These are phyloP conservation scores for Arachis monticola DNA, from an alignment of 331 rosid species.

Conservation along the genomic window DNA sequence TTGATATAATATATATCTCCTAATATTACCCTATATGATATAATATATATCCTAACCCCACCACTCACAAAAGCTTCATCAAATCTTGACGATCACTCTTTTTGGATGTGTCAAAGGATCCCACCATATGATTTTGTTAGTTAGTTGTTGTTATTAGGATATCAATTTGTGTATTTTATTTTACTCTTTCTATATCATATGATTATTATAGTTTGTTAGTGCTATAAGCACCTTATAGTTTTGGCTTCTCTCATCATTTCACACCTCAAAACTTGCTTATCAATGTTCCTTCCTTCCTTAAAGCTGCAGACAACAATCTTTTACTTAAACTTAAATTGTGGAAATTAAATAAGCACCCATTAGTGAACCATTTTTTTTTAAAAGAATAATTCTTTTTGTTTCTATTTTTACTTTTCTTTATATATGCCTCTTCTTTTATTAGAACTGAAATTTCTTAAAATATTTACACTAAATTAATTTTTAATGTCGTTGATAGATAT, in stretches of 20 bases:
- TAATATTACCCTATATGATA: too few species aligned
- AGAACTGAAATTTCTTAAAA: too few species aligned
- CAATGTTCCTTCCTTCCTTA: slow-evolving; percentile 31
- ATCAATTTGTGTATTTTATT: slow-evolving; percentile 29
- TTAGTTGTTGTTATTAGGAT: slow-evolving; percentile 40
- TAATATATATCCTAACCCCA: slow-evolving; percentile 5
- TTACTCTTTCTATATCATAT: slow-evolving; percentile 20
- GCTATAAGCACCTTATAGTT: slow-evolving; percentile 25
- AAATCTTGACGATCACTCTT: slow-evolving; percentile 26
- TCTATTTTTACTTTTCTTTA: too few species aligned
- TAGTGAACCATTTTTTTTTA: not conserved
- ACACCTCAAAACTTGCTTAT: slow-evolving; percentile 32
- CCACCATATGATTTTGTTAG: slow-evolving; percentile 41
- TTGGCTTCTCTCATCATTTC: slow-evolving; percentile 23
- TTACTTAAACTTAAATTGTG: slow-evolving; percentile 26
- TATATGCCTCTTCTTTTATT: too few species aligned
- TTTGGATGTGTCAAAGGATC: slow-evolving; percentile 38
- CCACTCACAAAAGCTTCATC: slow-evolving; percentile 1
- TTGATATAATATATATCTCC: not conserved
- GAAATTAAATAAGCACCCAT: not conserved
- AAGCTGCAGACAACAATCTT: slow-evolving; percentile 38
- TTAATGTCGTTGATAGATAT: too few species aligned
- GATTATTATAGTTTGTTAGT: slow-evolving; percentile 31
- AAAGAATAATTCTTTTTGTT: not conserved
- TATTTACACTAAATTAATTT: too few species aligned